Evolutionary conservation across 2,329 filamentous ascomycete genomes (phyloP).

Genomic region (Phyllosticta ampelicida): DNA sequence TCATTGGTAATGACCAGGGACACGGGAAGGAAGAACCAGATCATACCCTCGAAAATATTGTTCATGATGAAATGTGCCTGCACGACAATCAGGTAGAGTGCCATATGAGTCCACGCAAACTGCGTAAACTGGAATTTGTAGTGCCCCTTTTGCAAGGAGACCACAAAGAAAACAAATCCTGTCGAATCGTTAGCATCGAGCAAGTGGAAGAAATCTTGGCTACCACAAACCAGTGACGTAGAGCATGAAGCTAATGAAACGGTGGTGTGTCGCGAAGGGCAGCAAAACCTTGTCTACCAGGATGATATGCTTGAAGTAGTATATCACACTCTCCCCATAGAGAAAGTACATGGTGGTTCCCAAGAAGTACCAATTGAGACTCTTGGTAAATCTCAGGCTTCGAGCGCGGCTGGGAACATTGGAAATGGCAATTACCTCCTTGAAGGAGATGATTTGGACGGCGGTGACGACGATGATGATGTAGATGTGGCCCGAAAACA

Average conservation of each 20-base stretch:
- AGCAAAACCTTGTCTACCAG: conserved; percentile 87
- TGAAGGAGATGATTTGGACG: conserved; percentile 94
- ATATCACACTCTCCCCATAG: conserved; percentile 97
- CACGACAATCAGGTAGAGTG: conserved; percentile 91
- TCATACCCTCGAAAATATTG: conserved; percentile 98
- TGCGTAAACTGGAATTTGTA: conserved; percentile 99
- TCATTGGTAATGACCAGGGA: conserved; percentile 96
- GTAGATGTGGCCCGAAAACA: conserved; percentile 97
- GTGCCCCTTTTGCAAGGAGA: conserved; percentile 85
- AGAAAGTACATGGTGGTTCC: conserved; percentile 99
- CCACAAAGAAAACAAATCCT: conserved; percentile 98
- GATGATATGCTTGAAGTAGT: conserved; percentile 99
- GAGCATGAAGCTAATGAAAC: conserved; percentile 97
- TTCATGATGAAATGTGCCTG: conserved; percentile 99
- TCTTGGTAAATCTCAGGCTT: conserved; percentile 87
- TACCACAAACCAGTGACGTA: conserved; percentile 76
- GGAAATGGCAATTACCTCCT: conserved; percentile 96
- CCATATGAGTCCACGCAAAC: conserved; percentile 99
- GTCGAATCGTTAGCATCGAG: background rate
- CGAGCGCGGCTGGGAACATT: conserved; percentile 87
- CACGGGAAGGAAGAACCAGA: conserved; percentile 97
- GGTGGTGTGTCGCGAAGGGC: conserved; percentile 89
- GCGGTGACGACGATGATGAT: conserved; percentile 87
- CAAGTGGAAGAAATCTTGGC: background rate
- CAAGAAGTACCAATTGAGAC: conserved; percentile 97